These are phyloP conservation scores for Pseudodiploospora longispora DNA, from an alignment of 2,329 filamentous ascomycete species.

Conservation along the genomic window DNA sequence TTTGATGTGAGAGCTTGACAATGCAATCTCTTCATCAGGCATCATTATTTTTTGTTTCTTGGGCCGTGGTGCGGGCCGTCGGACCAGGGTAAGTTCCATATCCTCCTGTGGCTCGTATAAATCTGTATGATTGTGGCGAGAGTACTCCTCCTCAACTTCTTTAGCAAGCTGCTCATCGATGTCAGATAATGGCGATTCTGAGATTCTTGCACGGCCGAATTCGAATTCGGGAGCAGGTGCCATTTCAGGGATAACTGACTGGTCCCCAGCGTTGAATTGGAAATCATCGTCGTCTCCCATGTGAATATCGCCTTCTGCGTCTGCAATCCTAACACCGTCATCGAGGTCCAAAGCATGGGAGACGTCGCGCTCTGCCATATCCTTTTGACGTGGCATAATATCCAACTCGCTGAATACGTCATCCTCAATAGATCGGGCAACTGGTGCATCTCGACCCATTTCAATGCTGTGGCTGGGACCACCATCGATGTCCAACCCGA, in stretches of 20 bases:
- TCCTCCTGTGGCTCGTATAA: constrained; percentile 56
- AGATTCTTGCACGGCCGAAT: constrained; percentile 52
- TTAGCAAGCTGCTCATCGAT: constrained; percentile 56
- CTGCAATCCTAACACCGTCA: constrained; percentile 50
- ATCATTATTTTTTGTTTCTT: constrained; percentile 72
- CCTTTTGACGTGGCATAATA: constrained; percentile 48
- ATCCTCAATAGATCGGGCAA: constrained; percentile 58
- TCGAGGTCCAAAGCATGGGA: constrained; percentile 47
- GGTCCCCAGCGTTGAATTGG: constrained; percentile 53
- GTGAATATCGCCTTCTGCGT: constrained; percentile 55
- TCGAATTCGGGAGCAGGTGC: constrained; percentile 38
- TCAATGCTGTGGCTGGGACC: constrained; percentile 65
- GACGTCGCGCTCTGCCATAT: constrained; percentile 46
- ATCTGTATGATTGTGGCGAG: constrained; percentile 44
- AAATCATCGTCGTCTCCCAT: constrained; percentile 57
- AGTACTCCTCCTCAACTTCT: constrained; percentile 52
- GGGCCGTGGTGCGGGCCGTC: constrained; percentile 62
- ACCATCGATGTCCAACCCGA: constrained; percentile 66
- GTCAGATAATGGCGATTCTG: constrained; percentile 62
- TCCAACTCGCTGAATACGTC: constrained; percentile 61
- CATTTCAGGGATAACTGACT: constrained; percentile 47
- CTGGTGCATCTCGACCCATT: constrained; percentile 78
- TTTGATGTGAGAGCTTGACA: constrained; percentile 71
- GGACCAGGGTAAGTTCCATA: constrained; percentile 49
- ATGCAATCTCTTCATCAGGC: constrained; percentile 72